phyloP scores from a whole-genome alignment of 352 stramenopile genomes.

The Phytophthora melonis region DNA sequence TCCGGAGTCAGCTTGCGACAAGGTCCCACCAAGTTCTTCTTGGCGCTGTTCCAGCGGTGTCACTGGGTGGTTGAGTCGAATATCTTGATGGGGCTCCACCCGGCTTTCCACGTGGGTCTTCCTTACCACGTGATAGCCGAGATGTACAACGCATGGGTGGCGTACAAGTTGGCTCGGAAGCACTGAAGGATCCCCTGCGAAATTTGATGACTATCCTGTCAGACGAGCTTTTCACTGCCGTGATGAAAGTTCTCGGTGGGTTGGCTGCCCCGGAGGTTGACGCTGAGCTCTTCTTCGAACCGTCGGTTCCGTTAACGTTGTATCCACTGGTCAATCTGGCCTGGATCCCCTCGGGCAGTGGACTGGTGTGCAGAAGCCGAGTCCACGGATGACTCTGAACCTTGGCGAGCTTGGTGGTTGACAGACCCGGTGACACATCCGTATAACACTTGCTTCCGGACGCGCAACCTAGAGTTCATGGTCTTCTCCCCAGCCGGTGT shows the following conservation, averaged over 20 bases:
- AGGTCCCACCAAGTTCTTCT: not conserved
- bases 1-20: not conserved
- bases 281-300: not conserved
- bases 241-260: not conserved
- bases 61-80: not conserved
- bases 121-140: not conserved
- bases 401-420: not conserved
- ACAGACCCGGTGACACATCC: not conserved
- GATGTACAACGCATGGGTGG: not conserved
- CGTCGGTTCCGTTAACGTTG: not conserved
- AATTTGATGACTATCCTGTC: not conserved
- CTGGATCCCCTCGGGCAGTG: not conserved
- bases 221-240: not conserved
- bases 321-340: not conserved
- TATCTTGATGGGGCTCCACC: not conserved
- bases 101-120: not conserved
- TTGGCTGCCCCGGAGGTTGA: not conserved
- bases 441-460: not conserved
- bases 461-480: not conserved
- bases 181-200: not conserved
- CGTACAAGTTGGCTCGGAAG: not conserved
- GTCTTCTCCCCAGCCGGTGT: not conserved
- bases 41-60: not conserved
- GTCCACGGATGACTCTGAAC: not conserved
- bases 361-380: not conserved